Evolutionary conservation across 1,139 yeast genomes (phyloP).

Genomic region (Kodamaea plutei): DNA sequence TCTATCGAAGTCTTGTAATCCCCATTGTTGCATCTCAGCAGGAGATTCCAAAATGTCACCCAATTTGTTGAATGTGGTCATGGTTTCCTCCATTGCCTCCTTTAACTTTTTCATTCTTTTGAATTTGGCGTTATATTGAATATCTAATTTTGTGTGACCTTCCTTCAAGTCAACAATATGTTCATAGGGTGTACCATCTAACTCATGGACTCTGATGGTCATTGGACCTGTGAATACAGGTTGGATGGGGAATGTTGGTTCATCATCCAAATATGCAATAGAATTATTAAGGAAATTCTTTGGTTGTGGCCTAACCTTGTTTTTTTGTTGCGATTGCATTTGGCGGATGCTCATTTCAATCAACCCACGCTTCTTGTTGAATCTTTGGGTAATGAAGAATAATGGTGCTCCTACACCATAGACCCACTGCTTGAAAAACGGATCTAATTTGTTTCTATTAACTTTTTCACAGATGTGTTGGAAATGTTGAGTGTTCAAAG

Average conservation of each 20-base stretch:
- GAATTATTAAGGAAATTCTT: constrained; percentile 47
- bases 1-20: constrained; percentile 65
- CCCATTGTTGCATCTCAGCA: constrained; percentile 67
- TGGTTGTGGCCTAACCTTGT: constrained; percentile 29
- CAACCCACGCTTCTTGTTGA: constrained; percentile 89
- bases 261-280: constrained; percentile 36
- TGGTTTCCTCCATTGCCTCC: constrained; percentile 39
- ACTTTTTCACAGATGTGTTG: constrained; percentile 93
- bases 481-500: constrained; percentile 77
- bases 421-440: constrained; percentile 92
- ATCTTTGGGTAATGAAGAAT: constrained; percentile 82
- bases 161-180: constrained; percentile 93
- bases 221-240: constrained; percentile 83
- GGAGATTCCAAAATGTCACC: constrained; percentile 73
- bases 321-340: constrained; percentile 65
- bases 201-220: constrained; percentile 95
- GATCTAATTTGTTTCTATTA: constrained; percentile 76
- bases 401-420: constrained; percentile 86
- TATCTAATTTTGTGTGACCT: constrained; percentile 78
- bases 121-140: constrained; percentile 90
- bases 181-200: constrained; percentile 99
- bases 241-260: constrained; percentile 36
- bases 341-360: constrained; percentile 94
- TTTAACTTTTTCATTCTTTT: constrained; percentile 61
- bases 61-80: constrained; percentile 50